Evolutionary conservation across 352 stramenopile species (phyloP), one percentile per base, ranked within the genome.

Genomic region (Phytophthora pluvialis): DNA sequence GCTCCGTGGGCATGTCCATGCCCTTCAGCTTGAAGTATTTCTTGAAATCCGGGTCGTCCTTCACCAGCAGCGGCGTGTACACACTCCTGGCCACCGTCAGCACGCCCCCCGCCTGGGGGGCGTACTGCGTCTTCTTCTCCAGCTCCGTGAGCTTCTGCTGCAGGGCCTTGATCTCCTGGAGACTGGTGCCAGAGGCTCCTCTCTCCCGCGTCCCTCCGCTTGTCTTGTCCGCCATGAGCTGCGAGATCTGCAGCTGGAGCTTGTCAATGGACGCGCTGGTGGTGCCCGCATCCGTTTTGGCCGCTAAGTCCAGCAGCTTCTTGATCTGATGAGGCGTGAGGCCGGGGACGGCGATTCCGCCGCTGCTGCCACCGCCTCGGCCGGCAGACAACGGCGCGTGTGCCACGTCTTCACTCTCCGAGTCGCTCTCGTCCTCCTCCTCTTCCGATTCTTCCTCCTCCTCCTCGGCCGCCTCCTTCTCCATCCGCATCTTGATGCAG

Each of bases 21-120:
- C 78, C 68, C 52, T 93, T 89, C 5, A 96, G 60, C 61, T 93
- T 93, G 65, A 96, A 96, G 60, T 94, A 96, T 35, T 89, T 93
- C 10, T 71, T 69, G 36, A 92, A 89, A 13, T 57, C 75, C 7
- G 84, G 80, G 60, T 94, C 85, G 42, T 93, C 79, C 45, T 84
- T 88, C 15, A 94, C 81, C 2, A 92, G 50, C 28, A 91, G 53
- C 10, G 84, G 73, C 15, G 72, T 82, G 54, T 94, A 92, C 0
- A 88, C 53, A 28, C 38, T 77, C 7, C 42, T 60, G 7, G 55
- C 32, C 11, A 72, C 33, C 3, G 60, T 47, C 42, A 63, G 60
- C 35, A 67, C 47, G 18, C 21, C 32, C 43, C 48, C 49, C 5
- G 25, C 48, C 16, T 74, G 62, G 11, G 70, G 64, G 3, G 73